Evolutionary conservation across 306 rosid genomes (phyloP).

Genomic region (Bauhinia variegata): DNA sequence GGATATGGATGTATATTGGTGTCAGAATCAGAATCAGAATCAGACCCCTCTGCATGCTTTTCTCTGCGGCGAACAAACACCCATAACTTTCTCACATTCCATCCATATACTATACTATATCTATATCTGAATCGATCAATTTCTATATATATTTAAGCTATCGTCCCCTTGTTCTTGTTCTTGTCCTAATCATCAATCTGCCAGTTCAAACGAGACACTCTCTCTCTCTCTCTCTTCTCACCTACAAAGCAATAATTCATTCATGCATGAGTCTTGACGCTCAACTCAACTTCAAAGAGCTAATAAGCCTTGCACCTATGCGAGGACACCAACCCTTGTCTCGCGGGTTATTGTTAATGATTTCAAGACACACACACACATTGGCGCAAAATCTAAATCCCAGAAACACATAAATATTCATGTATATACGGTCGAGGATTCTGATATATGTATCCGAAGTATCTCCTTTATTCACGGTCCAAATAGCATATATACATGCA

Average conservation of each 20-base stretch:
- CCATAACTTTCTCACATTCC: slow-evolving; percentile 76
- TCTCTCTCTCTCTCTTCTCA: slow-evolving; percentile 35
- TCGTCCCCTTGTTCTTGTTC: slow-evolving; percentile 45
- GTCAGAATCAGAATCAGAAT: slow-evolving; percentile 60
- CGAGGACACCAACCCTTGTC: slow-evolving; percentile 83
- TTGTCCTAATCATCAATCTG: slow-evolving; percentile 64
- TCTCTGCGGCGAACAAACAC: slow-evolving; percentile 39
- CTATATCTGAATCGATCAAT: too few species aligned
- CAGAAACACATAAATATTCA: too few species aligned
- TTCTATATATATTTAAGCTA: too few species aligned
- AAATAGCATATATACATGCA: too few species aligned
- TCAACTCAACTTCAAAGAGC: too few species aligned
- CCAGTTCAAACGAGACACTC: slow-evolving; percentile 60
- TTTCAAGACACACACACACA: too few species aligned
- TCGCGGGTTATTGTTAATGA: slow-evolving; percentile 65
- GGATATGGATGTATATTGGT: too few species aligned
- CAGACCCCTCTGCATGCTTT: slow-evolving; percentile 31
- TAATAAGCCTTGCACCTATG: too few species aligned
- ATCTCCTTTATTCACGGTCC: too few species aligned
- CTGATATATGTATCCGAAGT: too few species aligned
- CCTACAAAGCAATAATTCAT: slow-evolving; percentile 61
- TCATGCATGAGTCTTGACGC: slow-evolving; percentile 46
- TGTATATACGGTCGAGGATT: too few species aligned
- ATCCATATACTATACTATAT: too few species aligned
- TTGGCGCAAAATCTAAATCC: slow-evolving; percentile 50